Evolutionary conservation across 352 stramenopile genomes (phyloP), one percentile per base, ranked within the genome.

Genomic region (Phytophthora hibernalis): DNA sequence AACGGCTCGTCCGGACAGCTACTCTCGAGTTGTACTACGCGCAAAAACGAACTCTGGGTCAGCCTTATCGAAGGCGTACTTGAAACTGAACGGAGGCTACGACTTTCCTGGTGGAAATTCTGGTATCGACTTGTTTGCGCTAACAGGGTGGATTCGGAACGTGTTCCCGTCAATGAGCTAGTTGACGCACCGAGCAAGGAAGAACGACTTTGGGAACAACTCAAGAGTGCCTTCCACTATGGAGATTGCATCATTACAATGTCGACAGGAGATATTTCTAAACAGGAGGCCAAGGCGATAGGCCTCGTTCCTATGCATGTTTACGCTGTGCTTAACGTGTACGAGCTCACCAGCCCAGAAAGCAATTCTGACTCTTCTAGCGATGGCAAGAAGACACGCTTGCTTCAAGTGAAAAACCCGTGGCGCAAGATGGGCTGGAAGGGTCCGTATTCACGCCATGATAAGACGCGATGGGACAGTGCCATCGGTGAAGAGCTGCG

Each of bases 121-220:
- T 54, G 95, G 96, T 18, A 98, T 99, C 44, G 97, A 99, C 79
- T 76, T 99, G 20, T 99, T 99, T 80, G 95, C 93, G n/a, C 82
- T 99, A 15, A 99, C 97, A 0, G 97, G 97, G 5, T 99, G 97
- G 97, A 98, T 99, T 50, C 97, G 0, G 97, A 99, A 77, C 82
- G 91, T 26, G 85, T 99, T 22, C 82, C 88, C 42, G 66, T 90
- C 21, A 72, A 70, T 2, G 77, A 89, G 43, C 40, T 92, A 0
- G 40, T 71, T 20, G 97, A 99, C 72, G 80, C 97, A 35, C 74
- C 86, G 30, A 94, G 93, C 65, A 96, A 90, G 26, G 97, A 99
- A 70, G 96, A 98, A 64, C 76, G 99, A 10, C 76, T 99, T 16
- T 98, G 98, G 87, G 83, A 97, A 49, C 87, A 98, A 47, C 75